Conservation (phyloP, 2,329 filamentous ascomycete genomes). For the Camillea tinctor region DNA sequence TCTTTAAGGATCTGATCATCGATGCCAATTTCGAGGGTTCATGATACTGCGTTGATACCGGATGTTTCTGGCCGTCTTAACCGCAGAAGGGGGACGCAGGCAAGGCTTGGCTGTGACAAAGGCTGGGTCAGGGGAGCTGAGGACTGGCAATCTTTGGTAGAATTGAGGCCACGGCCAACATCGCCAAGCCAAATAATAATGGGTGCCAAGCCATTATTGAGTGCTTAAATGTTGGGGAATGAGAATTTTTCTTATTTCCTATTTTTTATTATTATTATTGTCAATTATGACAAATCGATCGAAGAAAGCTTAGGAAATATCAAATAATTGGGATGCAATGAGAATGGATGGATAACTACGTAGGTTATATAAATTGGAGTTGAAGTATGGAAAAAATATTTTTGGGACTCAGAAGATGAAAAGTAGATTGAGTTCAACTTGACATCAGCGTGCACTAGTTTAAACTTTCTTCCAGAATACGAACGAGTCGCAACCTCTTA, state of each 20-base stretch:
- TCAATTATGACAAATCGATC: background rate
- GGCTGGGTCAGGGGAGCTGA: background rate
- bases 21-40: background rate
- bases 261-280: background rate
- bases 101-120: background rate
- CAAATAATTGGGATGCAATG: too few relatives aligned
- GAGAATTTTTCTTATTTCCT: too few relatives aligned
- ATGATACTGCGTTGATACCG: background rate
- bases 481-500: too few relatives aligned
- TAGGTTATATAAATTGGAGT: too few relatives aligned
- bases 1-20: background rate
- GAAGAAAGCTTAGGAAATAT: background rate
- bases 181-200: background rate
- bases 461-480: too few relatives aligned
- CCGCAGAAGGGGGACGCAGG: background rate
- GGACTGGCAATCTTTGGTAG: background rate
- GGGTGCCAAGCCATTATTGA: background rate
- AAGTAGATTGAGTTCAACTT: too few relatives aligned
- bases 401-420: too few relatives aligned
- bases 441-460: too few relatives aligned
- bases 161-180: background rate
- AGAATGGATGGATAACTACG: too few relatives aligned
- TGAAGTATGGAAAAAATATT: too few relatives aligned
- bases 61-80: background rate
- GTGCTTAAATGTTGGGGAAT: background rate